Conservation (phyloP, 2,329 filamentous ascomycete genomes). For the Talaromyces sp. region DNA sequence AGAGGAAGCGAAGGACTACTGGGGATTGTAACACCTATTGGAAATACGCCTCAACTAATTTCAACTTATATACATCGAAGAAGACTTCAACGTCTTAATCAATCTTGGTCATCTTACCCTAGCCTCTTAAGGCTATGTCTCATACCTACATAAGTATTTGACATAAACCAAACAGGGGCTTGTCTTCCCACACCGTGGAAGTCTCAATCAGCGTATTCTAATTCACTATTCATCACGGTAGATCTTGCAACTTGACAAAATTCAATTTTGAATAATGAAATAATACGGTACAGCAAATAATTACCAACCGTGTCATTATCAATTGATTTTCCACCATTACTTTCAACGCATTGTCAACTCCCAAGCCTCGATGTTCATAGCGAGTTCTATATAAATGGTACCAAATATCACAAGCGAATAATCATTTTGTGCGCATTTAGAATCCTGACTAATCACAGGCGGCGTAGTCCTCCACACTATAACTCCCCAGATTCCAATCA, state of each 20-base stretch:
- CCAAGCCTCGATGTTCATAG: neutral
- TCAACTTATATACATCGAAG: too few relatives aligned
- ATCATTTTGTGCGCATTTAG: neutral
- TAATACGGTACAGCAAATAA: neutral
- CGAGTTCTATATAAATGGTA: neutral
- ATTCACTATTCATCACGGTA: too few relatives aligned
- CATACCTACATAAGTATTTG: too few relatives aligned
- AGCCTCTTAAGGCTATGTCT: too few relatives aligned
- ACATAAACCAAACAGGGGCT: too few relatives aligned
- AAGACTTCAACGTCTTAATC: too few relatives aligned
- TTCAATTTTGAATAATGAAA: neutral
- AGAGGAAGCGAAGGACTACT: neutral
- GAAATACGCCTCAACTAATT: too few relatives aligned
- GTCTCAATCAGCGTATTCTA: too few relatives aligned
- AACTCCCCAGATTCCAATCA: neutral
- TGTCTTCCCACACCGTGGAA: too few relatives aligned
- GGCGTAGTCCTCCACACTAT: neutral
- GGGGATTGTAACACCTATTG: too few relatives aligned
- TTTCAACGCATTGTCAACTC: neutral
- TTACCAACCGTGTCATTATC: conserved; percentile 4
- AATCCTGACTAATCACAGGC: neutral
- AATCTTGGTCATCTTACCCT: too few relatives aligned
- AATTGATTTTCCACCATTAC: conserved; percentile 2
- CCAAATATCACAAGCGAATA: neutral
- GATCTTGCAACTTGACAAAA: neutral